Percentiles rank a stretch among this genome's conserved stretches.
phyloP scores from a whole-genome alignment of 495 filamentous ascomycete species.

The Sporormia fimetaria region DNA sequence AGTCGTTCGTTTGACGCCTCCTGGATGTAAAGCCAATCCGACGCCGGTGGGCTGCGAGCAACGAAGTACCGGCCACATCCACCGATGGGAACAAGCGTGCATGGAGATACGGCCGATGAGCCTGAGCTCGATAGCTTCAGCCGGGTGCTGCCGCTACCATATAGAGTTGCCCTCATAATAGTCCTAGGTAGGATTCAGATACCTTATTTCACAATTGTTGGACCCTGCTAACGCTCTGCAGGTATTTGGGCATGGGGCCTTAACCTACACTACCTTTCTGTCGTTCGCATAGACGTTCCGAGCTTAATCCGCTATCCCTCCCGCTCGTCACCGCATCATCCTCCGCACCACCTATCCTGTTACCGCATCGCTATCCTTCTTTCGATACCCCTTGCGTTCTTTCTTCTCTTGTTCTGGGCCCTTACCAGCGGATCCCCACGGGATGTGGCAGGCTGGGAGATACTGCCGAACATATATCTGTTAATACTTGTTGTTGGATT shows the following conservation, averaged over 20 bases:
- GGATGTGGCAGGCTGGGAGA: slow-evolving; percentile 60
- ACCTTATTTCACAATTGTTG: background rate
- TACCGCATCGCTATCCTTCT: slow-evolving; percentile 74
- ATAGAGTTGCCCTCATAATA: slow-evolving; percentile 65
- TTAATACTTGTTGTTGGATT: slow-evolving; percentile 57
- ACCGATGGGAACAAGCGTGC: no score
- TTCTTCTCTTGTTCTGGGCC: slow-evolving; percentile 70
- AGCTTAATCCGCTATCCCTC: slow-evolving; percentile 67
- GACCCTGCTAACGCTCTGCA: slow-evolving; percentile 29
- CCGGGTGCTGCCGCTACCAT: slow-evolving; percentile 73
- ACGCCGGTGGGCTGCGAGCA: no score
- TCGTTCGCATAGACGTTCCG: slow-evolving; percentile 68
- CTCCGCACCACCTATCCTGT: slow-evolving; percentile 62
- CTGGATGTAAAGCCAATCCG: no score
- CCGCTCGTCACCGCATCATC: slow-evolving; percentile 51
- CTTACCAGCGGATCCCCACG: slow-evolving; percentile 56
- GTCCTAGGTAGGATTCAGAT: slow-evolving; percentile 53
- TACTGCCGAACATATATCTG: slow-evolving; percentile 72
- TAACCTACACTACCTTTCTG: slow-evolving; percentile 71
- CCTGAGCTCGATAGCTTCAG: slow-evolving; percentile 75
- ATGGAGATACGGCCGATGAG: slow-evolving; percentile 69
- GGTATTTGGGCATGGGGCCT: slow-evolving; percentile 85
- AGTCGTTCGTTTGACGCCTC: no score
- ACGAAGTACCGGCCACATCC: no score
- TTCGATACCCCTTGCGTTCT: slow-evolving; percentile 54